Evolutionary conservation across 2,329 filamentous ascomycete species (phyloP), one percentile per base, ranked within the genome.

Genomic region (Elsinoe australis): DNA sequence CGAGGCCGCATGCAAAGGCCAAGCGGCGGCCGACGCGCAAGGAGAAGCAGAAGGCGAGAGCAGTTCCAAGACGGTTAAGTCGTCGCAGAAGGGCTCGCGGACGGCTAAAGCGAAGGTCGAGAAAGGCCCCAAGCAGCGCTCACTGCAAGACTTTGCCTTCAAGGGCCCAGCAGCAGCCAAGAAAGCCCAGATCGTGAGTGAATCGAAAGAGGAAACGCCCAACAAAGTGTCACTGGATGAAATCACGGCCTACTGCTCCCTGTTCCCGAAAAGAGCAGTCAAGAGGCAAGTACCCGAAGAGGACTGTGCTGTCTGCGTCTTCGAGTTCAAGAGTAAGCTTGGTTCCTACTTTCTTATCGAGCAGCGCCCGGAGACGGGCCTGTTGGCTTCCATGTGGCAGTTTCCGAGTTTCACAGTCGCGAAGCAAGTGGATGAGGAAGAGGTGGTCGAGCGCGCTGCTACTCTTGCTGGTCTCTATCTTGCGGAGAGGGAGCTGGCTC

Each of bases 321-420:
- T 44, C 12, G 21, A 24, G 1, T 19, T 31, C 17, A 31, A 15
- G 8, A 26, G 21, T 17, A n/a, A 14, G 15, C 10, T 3, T 2
- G 38, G 21, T 24, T 10, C n/a, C 8, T 17, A 21, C 14, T 44
- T 18, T 15, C 39, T 44, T 17, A 21, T 44, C 26, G 21, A 44
- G 17, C 39, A 44, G 26, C 22, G 39, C 5, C 39, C 39, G 15
- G 39, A 44, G 4, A 44, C 24, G 14, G 39, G 39, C 1, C 28
- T 44, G 26, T 21, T 44, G 26, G 39, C 39, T 10, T 28, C 21
- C 24, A 44, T 44, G 39, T 44, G 39, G 39, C 21, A 44, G 39
- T 44, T 44, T 10, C 26, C 39, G 15, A 28, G 21, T 12, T 44
- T 44, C 39, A 44, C 39, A 7, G 17, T 44, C 39, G 6, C 17